phyloP scores from a whole-genome alignment of 1,284 basidiomycete genomes.

The Tilletiaria anomala region DNA sequence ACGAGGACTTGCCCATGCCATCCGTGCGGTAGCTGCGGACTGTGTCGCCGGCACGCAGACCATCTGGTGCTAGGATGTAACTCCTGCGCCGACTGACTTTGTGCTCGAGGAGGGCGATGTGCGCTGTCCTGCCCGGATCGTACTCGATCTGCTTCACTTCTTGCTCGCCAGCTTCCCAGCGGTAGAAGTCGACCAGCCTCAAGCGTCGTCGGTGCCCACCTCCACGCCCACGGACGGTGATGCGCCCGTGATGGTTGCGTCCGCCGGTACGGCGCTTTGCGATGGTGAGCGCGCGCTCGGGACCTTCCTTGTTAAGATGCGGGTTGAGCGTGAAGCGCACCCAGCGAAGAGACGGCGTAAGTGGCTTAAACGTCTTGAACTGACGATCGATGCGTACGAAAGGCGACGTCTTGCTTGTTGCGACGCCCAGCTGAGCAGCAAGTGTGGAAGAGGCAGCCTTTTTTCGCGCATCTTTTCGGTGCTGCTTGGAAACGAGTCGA shows the following conservation, averaged over 20 bases:
- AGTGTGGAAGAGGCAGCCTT: too few species aligned
- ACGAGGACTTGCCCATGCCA: constrained; percentile 39
- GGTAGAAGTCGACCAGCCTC: constrained; percentile 69
- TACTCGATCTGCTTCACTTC: constrained; percentile 90
- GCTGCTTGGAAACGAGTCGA: too few species aligned
- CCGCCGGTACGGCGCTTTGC: constrained; percentile 74
- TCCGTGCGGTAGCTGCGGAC: constrained; percentile 64
- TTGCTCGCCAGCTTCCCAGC: constrained; percentile 58
- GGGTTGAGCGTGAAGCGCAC: constrained; percentile 63
- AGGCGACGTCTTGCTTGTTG: too few species aligned
- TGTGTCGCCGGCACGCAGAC: constrained; percentile 69
- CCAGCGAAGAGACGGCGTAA: constrained; percentile 72
- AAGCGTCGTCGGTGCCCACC: constrained; percentile 82
- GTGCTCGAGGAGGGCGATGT: constrained; percentile 72
- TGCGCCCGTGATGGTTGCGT: constrained; percentile 61
- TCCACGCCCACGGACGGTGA: constrained; percentile 76
- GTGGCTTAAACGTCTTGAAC: constrained; percentile 80
- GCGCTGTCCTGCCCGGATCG: constrained; percentile 81
- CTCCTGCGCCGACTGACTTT: constrained; percentile 48
- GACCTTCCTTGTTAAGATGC: constrained; percentile 69
- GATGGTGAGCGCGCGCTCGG: constrained; percentile 64
- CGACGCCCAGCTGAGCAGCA: too few species aligned
- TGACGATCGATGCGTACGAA: constrained; percentile 35
- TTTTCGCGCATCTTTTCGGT: too few species aligned
- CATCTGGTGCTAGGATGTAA: constrained; percentile 85